Evolutionary conservation across 2,329 filamentous ascomycete species (phyloP).

Genomic region (Amesomyces nigricolor): DNA sequence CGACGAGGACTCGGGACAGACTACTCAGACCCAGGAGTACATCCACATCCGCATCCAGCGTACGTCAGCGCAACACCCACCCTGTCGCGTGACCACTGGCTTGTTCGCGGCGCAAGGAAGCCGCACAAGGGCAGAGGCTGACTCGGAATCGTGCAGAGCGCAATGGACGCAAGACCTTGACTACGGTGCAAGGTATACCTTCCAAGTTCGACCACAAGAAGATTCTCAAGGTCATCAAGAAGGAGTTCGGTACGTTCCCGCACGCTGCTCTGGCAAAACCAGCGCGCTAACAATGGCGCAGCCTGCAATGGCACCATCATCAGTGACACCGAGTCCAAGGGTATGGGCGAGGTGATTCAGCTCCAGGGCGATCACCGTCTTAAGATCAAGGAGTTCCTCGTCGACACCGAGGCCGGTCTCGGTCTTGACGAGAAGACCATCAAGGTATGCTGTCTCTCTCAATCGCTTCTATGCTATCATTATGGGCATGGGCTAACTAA

Average conservation of each 20-base stretch:
- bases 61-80: constrained; percentile 47
- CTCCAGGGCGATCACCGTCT: constrained; percentile 99
- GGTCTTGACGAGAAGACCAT: constrained; percentile 95
- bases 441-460: constrained; percentile 56
- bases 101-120: background rate
- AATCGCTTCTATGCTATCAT: background rate
- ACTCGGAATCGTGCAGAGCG: constrained; percentile 59
- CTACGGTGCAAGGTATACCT: constrained; percentile 96
- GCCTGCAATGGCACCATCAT: constrained; percentile 99
- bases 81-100: constrained; percentile 5
- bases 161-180: constrained; percentile 99
- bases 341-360: constrained; percentile 99
- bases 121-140: constrained; percentile 1
- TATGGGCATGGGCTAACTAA: background rate
- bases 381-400: constrained; percentile 95
- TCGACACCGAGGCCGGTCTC: constrained; percentile 90
- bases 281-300: constrained; percentile 30
- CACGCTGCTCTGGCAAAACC: background rate
- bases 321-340: constrained; percentile 59
- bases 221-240: constrained; percentile 99
- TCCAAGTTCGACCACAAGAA: constrained; percentile 99
- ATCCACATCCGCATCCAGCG: constrained; percentile 99
- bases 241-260: constrained; percentile 75
- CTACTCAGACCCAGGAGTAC: constrained; percentile 93
- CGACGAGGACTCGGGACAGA: constrained; percentile 97